A percentile compares a stretch with the other conserved stretches of the same genome.
Evolutionary conservation across 2,329 filamentous ascomycete species (phyloP).

Genomic region (Colletotrichum sp.): DNA sequence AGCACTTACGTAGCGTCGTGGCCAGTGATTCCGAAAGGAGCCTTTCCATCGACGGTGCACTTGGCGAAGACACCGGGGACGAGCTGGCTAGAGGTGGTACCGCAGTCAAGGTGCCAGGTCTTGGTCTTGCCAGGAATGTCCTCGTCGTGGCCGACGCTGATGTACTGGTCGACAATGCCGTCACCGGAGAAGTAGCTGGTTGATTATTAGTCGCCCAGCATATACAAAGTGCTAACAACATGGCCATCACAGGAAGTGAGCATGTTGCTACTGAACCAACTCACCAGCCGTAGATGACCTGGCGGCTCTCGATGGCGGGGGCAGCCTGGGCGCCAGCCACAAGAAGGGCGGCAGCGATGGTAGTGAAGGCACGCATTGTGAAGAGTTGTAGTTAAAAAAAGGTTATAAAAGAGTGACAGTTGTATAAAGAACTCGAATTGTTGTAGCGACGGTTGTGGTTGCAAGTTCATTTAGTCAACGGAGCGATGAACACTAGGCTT

Average conservation of each 20-base stretch:
- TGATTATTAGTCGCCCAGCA: neutral
- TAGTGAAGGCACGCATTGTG: neutral
- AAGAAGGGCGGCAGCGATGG: neutral
- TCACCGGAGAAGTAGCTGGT: conserved; percentile 4
- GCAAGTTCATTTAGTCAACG: fast-evolving
- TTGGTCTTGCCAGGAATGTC: neutral
- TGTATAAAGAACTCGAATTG: neutral
- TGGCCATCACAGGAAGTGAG: neutral
- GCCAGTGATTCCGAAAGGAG: neutral
- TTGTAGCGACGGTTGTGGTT: neutral
- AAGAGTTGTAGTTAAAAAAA: neutral
- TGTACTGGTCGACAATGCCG: neutral
- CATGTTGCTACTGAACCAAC: neutral
- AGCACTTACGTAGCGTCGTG: neutral
- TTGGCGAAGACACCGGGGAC: conserved; percentile 14
- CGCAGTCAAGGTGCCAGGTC: conserved; percentile 1
- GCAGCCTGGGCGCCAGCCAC: neutral
- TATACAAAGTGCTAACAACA: neutral
- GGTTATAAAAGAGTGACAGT: neutral
- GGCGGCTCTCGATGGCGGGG: neutral
- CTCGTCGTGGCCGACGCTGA: neutral
- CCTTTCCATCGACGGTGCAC: neutral
- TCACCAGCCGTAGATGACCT: conserved; percentile 6
- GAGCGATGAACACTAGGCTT: neutral
- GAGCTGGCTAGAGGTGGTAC: neutral